Base-by-base conservation (phyloP, 2,329 filamentous ascomycete genomes). In the Colletotrichum sp. region DNA sequence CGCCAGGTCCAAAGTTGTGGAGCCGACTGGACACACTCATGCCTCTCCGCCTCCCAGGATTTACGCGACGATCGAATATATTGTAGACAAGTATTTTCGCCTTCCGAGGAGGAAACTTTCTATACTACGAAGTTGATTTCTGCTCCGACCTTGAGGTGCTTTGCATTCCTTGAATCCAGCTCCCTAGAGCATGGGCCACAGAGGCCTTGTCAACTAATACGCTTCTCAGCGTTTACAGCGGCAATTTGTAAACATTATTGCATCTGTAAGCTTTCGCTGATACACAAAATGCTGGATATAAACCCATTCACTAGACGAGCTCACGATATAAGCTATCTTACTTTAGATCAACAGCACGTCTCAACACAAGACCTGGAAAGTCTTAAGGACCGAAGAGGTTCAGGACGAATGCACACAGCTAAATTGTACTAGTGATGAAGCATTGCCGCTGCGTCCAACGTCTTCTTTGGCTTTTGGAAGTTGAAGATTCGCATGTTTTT, bases 281-380 rank as follows among this genome's bases (percentile, higher is more conserved):
- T 24, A 24, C 24, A 24, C 24, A 24, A 24, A 24, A 24, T 24
- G 36, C 36, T 39, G 36, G 36, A 39, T 39, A 18, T 3, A 18
- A 36, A 36, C 15, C 0, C 34, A 36, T 36, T 1, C 1, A 16
- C 1, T 36, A 1, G 39, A 44, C 3, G 8, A n/a, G 2, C 1
- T 44, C 18, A 44, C 39, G 39, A 10, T 44, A 10, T n/a, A 10
- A 10, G 8, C 39, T 6, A 44, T 10, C 2, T 44, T 10, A 44
- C 16, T 18, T 44, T 44, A 3, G 39, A n/a, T 44, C 5, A 44
- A 10, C 18, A n/a, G 39, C 1, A n/a, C 18, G 39, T 6, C 39
- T 44, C 39, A n/a, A 5, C 39, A 2, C 16, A 44, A 44, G 39
- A 44, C 44, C 44, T 49, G 18, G 44, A 2, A 12, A 49, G 18